Conservation (phyloP, 495 filamentous ascomycete species). For the Lophiostoma macrostomum region DNA sequence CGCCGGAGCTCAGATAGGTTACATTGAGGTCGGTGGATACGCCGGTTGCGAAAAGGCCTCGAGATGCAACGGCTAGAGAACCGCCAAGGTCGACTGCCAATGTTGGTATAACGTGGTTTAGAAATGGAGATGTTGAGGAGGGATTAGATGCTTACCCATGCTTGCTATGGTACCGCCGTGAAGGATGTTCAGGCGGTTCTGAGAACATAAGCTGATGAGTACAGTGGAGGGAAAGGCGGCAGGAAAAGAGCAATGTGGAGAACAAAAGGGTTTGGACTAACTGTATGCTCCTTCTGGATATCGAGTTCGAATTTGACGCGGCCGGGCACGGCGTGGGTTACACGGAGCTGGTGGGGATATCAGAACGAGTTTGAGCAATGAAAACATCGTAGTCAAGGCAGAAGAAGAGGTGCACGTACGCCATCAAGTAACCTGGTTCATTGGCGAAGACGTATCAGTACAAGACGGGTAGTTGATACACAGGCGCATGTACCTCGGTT, state of each 20-base stretch:
- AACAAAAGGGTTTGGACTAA: constrained; percentile 42
- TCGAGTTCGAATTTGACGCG: constrained; percentile 83
- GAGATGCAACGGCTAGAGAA: constrained; percentile 87
- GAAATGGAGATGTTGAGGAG: background rate
- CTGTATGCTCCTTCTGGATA: constrained; percentile 84
- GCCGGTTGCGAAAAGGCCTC: constrained; percentile 81
- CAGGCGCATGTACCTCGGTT: constrained; percentile 64
- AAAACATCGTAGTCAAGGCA: background rate
- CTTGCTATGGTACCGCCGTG: constrained; percentile 95
- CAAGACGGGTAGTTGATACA: background rate
- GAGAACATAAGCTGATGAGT: no score
- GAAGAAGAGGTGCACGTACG: constrained; percentile 13
- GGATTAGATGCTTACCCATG: constrained; percentile 63
- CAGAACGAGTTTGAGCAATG: background rate
- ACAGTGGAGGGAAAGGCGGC: no score
- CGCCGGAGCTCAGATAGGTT: constrained; percentile 84
- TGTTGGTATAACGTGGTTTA: constrained; percentile 1
- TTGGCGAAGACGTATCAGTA: background rate
- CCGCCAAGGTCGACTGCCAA: constrained; percentile 80
- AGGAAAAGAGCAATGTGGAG: background rate
- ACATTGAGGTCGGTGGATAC: constrained; percentile 94
- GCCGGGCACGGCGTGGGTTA: constrained; percentile 73
- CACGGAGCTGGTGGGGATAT: constrained; percentile 57
- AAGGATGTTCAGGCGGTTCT: constrained; percentile 83
- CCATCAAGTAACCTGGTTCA: constrained; percentile 37